Conservation (phyloP, 805 yeast species). For the Priceomyces medius region DNA sequence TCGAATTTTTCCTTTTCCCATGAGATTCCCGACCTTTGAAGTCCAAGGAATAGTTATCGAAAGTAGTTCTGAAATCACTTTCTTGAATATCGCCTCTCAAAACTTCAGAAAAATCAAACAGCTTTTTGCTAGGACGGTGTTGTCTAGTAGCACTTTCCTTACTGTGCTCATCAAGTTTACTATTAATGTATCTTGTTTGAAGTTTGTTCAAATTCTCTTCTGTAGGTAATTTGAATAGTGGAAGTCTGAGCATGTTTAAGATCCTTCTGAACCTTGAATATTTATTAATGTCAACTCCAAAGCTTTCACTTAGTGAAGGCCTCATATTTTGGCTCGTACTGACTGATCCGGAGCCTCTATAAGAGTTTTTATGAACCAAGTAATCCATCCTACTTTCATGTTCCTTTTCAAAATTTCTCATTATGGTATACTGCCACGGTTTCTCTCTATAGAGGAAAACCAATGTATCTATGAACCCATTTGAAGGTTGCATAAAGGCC, state of each 20-base stretch:
- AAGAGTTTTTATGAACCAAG: conserved; percentile 7
- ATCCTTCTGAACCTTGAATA: conserved; percentile 40
- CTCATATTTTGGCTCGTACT: conserved; percentile 24
- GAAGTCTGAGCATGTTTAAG: conserved; percentile 37
- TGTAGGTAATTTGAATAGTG: conserved; percentile 46
- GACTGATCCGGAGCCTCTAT: conserved; percentile 13
- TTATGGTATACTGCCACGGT: conserved; percentile 65
- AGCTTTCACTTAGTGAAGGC: conserved; percentile 28
- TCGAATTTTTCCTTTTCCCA: conserved; percentile 3
- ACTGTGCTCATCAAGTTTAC: conserved; percentile 11
- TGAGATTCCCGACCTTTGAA: conserved; percentile 12
- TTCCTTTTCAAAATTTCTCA: conserved; percentile 38
- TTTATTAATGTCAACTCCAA: conserved; percentile 27
- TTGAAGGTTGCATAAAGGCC: conserved; percentile 78
- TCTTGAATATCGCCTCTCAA: conserved; percentile 29
- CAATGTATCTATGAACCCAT: conserved; percentile 71
- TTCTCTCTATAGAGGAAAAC: conserved; percentile 77
- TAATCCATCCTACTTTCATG: conserved; percentile 27
- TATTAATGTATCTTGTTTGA: conserved; percentile 17
- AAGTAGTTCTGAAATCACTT: conserved; percentile 26
- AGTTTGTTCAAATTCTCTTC: conserved; percentile 26
- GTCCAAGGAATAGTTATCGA: conserved; percentile 30
- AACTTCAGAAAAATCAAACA: conserved; percentile 38
- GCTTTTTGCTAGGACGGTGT: conserved; percentile 1
- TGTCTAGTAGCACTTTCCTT: conserved; percentile 3